phyloP scores from a whole-genome alignment of 345 rosid genomes.

The Citrus trifoliata region DNA sequence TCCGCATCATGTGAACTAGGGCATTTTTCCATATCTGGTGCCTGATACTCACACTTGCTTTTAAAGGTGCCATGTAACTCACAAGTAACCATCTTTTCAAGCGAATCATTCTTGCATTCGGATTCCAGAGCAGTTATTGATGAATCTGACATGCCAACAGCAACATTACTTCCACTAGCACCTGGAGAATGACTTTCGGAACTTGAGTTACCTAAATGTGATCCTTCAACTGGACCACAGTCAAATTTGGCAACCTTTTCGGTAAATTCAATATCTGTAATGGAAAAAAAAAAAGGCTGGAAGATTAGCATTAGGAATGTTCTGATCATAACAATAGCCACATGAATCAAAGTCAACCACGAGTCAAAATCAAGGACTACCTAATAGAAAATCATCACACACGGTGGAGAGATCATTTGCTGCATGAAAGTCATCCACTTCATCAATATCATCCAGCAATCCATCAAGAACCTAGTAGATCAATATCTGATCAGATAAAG shows the following conservation, averaged over 20 bases:
- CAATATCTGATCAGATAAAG: constrained; percentile 18
- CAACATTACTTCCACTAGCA: constrained; percentile 44
- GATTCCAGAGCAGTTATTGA: constrained; percentile 37
- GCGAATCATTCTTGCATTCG: constrained; percentile 34
- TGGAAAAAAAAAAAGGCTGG: neutral
- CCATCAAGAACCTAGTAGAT: constrained; percentile 71
- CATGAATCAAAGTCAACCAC: neutral
- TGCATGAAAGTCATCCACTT: constrained; percentile 64
- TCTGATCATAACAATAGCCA: neutral
- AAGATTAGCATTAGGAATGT: neutral
- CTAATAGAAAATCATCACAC: constrained; percentile 50
- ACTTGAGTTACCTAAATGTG: constrained; percentile 38
- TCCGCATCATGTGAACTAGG: constrained; percentile 18
- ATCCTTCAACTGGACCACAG: constrained; percentile 26
- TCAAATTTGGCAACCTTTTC: constrained; percentile 43
- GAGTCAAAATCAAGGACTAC: constrained; percentile 25
- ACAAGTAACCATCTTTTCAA: constrained; percentile 17
- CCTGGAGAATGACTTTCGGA: constrained; percentile 74
- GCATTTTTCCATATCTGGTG: constrained; percentile 18
- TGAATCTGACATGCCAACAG: constrained; percentile 46
- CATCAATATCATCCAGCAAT: constrained; percentile 62
- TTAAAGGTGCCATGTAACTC: constrained; percentile 16
- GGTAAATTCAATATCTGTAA: constrained; percentile 60
- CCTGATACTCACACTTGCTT: constrained; percentile 19
- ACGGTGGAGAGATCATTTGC: constrained; percentile 44